Conservation (phyloP, 1,284 basidiomycete species). For the Ustilago lituana region DNA sequence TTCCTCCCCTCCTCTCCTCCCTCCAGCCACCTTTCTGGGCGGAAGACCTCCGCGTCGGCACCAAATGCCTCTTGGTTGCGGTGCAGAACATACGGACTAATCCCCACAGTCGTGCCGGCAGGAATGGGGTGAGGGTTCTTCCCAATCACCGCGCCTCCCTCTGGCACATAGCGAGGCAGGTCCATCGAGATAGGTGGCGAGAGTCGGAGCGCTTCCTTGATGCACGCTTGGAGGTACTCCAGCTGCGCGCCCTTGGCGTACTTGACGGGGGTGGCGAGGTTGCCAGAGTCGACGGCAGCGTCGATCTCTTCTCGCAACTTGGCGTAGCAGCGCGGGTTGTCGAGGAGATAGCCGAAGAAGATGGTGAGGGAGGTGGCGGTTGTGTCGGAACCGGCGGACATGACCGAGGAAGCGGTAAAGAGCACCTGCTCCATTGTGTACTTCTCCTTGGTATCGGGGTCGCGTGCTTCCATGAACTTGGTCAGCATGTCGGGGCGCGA, state of each 20-base stretch:
- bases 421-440: constrained; percentile 46
- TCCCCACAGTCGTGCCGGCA: constrained; percentile 56
- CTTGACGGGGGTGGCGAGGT: constrained; percentile 47
- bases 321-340: constrained; percentile 47
- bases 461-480: constrained; percentile 52
- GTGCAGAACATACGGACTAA: constrained; percentile 61
- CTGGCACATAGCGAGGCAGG: constrained; percentile 59
- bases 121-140: constrained; percentile 46
- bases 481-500: constrained; percentile 51
- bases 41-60: constrained; percentile 47
- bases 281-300: constrained; percentile 49
- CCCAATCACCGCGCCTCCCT: constrained; percentile 55
- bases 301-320: constrained; percentile 56
- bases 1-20: constrained; percentile 44
- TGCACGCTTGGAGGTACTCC: constrained; percentile 60
- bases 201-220: constrained; percentile 65
- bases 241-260: constrained; percentile 55
- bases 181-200: constrained; percentile 64
- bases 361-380: constrained; percentile 56
- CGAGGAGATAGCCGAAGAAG: constrained; percentile 59
- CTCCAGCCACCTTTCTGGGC: constrained; percentile 62
- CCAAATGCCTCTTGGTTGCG: constrained; percentile 54
- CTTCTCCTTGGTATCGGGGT: constrained; percentile 40
- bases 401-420: constrained; percentile 42
- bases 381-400: constrained; percentile 61